A percentile compares a stretch with the other conserved stretches of the same genome.
Conservation (phyloP, 2,329 filamentous ascomycete species). For the Teratosphaeriaceae sp. region DNA sequence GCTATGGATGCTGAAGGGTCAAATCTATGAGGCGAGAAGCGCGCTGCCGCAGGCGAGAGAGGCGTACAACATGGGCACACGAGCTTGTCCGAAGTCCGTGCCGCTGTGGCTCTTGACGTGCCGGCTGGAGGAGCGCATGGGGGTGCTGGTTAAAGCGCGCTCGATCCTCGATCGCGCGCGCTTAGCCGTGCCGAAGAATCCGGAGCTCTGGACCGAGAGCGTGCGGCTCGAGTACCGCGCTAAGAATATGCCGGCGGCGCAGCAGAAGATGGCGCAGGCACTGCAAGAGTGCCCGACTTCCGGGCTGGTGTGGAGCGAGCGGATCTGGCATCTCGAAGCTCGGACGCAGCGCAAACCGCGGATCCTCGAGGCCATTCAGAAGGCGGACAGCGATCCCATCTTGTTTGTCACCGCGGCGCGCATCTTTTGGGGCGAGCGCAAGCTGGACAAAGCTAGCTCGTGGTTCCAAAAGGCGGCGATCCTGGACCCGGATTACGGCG, state of each 20-base stretch:
- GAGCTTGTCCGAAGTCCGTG: constrained; percentile 76
- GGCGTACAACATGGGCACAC: constrained; percentile 80
- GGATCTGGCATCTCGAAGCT: constrained; percentile 88
- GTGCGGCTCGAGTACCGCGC: constrained; percentile 86
- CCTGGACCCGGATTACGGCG: constrained; percentile 77
- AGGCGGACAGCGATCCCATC: constrained; percentile 84
- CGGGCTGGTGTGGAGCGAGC: constrained; percentile 85
- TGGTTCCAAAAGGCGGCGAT: constrained; percentile 98
- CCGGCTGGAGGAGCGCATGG: constrained; percentile 77
- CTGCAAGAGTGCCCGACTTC: constrained; percentile 85
- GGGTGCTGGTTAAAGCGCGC: constrained; percentile 82
- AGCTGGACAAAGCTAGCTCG: constrained; percentile 85
- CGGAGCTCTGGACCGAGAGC: constrained; percentile 87
- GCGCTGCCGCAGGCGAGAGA: constrained; percentile 81
- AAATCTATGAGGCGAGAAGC: constrained; percentile 82
- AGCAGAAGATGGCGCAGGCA: constrained; percentile 87
- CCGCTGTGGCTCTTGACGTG: constrained; percentile 86
- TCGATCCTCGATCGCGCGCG: constrained; percentile 89
- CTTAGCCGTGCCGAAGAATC: constrained; percentile 76
- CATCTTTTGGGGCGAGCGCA: constrained; percentile 92
- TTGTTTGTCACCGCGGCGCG: constrained; percentile 88
- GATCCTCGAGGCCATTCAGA: constrained; percentile 90
- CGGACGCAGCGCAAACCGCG: constrained; percentile 89
- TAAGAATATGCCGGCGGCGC: constrained; percentile 75
- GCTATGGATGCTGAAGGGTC: constrained; percentile 98